Base-by-base conservation (phyloP, 768 basidiomycete species). In the Mycena rebaudengoi region DNA sequence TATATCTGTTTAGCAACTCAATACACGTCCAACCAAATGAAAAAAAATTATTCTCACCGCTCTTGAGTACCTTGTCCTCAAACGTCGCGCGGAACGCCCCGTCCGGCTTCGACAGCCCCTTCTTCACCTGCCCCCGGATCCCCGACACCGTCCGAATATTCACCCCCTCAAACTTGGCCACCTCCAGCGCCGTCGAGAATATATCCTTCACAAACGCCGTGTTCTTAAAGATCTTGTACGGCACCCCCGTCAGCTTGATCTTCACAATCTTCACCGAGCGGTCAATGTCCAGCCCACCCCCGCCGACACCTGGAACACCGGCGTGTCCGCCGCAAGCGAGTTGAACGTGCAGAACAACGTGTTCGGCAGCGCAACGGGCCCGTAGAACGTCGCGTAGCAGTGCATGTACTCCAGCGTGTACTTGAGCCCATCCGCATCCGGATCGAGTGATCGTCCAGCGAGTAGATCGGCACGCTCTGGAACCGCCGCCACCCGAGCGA, bases 331-430 rank as follows among this genome's bases (percentile, higher is more conserved):
- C 0, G 82, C 76, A 14, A 99, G 78, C 0, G 91, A 88, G 76
- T 96, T 98, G 85, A 99, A 99, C 2, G 97, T 92, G 75, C 98
- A 99, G 79, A 99, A 96, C 30, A 96, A 96, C 0, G 95, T 98
- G 77, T 98, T 98, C 21, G 96, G 97, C 0, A 94, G 80, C 3
- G 95, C 82, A 21, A 95, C 89, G 7, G 98, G 97, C 0, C 95
- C 97, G 72, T 96, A 99, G 77, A 99, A 98, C 3, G 96, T 98
- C 3, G 96, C 97, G 72, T 91, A 97, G 72, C 98, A 99, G 74
- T 99, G 98, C 98, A 97, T 98, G 73, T 99, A 98, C 78, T 99
- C 98, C 0, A 98, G 98, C 0, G 98, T 98, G 75, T 99, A 99
- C 79, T 99, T 99, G 80, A 99, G 91, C n/a, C n/a, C 91, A 99